phyloP scores from a whole-genome alignment of 2,329 filamentous ascomycete genomes.

The Arthroderma sp. region DNA sequence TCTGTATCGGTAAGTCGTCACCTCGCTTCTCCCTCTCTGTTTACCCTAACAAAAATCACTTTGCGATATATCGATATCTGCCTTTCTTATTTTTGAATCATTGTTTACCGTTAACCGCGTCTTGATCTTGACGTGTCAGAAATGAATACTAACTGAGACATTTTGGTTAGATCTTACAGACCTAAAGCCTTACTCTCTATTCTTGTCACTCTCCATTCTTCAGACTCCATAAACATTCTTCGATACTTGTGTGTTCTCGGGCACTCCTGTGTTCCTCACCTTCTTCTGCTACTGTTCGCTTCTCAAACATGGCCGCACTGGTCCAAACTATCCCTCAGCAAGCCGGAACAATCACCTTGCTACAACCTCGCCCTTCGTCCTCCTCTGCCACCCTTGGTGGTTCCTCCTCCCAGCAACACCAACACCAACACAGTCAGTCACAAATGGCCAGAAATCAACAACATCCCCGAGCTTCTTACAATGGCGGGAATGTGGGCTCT shows the following conservation, averaged over 20 bases:
- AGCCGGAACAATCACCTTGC: conserved; percentile 58
- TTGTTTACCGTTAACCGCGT: too few species aligned
- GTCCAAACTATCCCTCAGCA: conserved; percentile 71
- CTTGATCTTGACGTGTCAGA: too few species aligned
- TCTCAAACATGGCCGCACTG: conserved; percentile 61
- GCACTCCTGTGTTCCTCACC: conserved; percentile 2
- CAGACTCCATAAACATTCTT: not conserved
- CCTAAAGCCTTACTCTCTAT: not conserved
- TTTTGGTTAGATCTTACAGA: too few species aligned
- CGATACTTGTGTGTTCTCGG: too few species aligned
- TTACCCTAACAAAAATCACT: too few species aligned
- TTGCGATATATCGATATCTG: too few species aligned
- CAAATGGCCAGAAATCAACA: conserved; percentile 21
- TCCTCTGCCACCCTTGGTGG: conserved; percentile 44
- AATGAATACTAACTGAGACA: too few species aligned
- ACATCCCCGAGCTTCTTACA: conserved; percentile 32
- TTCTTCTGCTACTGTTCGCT: conserved; percentile 1
- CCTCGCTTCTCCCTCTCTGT: too few species aligned
- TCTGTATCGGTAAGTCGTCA: too few species aligned
- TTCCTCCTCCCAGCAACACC: conserved; percentile 19
- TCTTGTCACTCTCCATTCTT: not conserved
- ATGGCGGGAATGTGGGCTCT: conserved; percentile 13
- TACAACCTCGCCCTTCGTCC: conserved; percentile 58
- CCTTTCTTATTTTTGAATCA: too few species aligned
- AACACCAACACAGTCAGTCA: conserved; percentile 28